Conservation (phyloP, 768 basidiomycete genomes). For the Trametopsis cervina region DNA sequence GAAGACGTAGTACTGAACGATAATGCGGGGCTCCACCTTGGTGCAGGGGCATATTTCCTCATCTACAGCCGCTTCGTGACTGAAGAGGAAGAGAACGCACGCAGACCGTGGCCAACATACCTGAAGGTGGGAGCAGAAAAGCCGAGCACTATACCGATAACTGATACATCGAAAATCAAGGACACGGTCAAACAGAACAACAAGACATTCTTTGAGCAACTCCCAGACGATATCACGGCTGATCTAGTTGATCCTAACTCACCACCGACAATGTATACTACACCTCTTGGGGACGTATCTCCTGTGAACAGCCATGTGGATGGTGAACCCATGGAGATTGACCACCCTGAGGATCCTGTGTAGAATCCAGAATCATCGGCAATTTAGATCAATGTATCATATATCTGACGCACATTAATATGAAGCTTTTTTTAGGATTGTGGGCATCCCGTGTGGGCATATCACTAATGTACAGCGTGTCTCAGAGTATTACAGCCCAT, state of each 20-base stretch:
- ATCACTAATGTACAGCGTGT: no score
- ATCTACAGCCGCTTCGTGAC: slow-evolving; percentile 46
- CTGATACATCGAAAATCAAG: slow-evolving; percentile 15
- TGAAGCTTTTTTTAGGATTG: no score
- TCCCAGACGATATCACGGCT: slow-evolving; percentile 24
- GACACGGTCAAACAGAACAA: slow-evolving; percentile 32
- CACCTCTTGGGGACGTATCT: slow-evolving; percentile 5
- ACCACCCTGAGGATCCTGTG: no score
- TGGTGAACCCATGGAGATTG: slow-evolving; percentile 3
- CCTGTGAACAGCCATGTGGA: slow-evolving; percentile 1
- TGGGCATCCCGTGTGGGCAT: no score
- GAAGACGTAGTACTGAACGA: slow-evolving; percentile 68
- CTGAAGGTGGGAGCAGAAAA: no score
- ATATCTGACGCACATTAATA: no score
- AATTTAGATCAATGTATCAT: no score
- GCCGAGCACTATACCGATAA: no score
- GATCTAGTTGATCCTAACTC: slow-evolving; percentile 18
- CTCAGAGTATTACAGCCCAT: no score
- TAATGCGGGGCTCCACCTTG: slow-evolving; percentile 62
- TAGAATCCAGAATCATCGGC: no score
- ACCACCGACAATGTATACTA: slow-evolving; percentile 11
- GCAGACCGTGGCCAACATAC: slow-evolving; percentile 23
- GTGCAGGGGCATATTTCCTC: slow-evolving; percentile 74
- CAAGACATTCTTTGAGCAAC: slow-evolving; percentile 27
- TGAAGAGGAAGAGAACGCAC: slow-evolving; percentile 17